Percentiles rank a stretch among this genome's conserved stretches.
These are phyloP conservation scores for Sugiyamaella lignohabitans DNA, from an alignment of 805 yeast species.

Conservation along the genomic window DNA sequence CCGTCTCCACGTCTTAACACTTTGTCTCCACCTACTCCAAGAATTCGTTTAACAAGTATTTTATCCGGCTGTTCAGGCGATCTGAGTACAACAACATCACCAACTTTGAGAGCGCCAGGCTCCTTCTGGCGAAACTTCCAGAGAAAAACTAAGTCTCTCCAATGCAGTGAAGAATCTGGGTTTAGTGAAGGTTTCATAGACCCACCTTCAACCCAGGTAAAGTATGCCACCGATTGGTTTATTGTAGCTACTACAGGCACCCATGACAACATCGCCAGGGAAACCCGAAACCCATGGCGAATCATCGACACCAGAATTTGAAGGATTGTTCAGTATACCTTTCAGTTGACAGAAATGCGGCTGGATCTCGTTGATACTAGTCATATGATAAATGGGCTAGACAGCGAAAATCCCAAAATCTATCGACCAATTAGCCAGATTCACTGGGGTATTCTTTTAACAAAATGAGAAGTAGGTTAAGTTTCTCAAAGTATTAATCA, in stretches of 20 bases:
- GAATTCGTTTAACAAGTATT: conserved; percentile 71
- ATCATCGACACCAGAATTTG: no score
- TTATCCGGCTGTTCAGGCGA: conserved; percentile 77
- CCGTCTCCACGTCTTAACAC: conserved; percentile 30
- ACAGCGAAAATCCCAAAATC: no score
- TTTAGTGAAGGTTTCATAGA: conserved; percentile 90
- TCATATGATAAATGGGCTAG: no score
- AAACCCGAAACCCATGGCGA: conserved; percentile 6
- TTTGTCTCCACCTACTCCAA: conserved; percentile 67
- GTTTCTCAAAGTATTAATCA: no score
- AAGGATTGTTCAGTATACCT: no score
- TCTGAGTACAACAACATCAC: conserved; percentile 71
- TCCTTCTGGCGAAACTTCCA: conserved; percentile 54
- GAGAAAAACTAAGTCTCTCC: conserved; percentile 46
- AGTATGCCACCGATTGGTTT: conserved; percentile 63
- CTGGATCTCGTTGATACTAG: no score
- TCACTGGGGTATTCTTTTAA: no score
- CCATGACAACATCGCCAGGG: conserved; percentile 52
- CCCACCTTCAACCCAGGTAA: conserved; percentile 68
- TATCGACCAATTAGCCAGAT: no score
- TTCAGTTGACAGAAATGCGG: no score
- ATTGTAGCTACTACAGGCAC: conserved; percentile 68
- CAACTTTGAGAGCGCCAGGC: conserved; percentile 42
- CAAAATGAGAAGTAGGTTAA: no score
- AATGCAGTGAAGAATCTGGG: conserved; percentile 44